Conservation (phyloP, 805 yeast genomes). For the Maudiozyma barnettii region DNA sequence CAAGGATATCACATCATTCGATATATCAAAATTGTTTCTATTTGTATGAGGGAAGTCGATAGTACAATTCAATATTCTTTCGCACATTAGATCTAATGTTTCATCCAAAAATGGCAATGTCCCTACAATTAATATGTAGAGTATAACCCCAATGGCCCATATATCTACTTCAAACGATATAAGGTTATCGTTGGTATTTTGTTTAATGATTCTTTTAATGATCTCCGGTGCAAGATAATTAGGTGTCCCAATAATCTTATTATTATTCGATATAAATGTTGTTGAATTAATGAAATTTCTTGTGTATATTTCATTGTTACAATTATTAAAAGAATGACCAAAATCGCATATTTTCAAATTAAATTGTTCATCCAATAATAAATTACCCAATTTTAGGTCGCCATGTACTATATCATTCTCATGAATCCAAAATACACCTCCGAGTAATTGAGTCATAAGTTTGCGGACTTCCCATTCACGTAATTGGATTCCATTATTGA, state of each 20-base stretch:
- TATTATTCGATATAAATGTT: background rate
- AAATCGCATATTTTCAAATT: slow-evolving; percentile 68
- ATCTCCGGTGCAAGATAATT: slow-evolving; percentile 97
- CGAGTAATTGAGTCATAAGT: slow-evolving; percentile 83
- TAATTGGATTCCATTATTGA: background rate
- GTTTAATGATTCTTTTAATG: slow-evolving; percentile 1
- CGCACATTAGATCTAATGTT: slow-evolving; percentile 65
- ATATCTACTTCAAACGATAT: slow-evolving; percentile 83
- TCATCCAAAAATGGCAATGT: slow-evolving; percentile 83
- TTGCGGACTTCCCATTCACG: slow-evolving; percentile 15
- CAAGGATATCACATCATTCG: slow-evolving; percentile 60
- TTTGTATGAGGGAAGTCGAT: slow-evolving; percentile 61
- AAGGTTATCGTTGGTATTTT: slow-evolving; percentile 63
- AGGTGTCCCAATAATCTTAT: slow-evolving; percentile 61
- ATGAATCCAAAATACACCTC: slow-evolving; percentile 87
- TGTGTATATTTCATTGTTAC: slow-evolving; percentile 34
- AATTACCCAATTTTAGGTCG: slow-evolving; percentile 8
- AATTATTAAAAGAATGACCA: slow-evolving; percentile 57
- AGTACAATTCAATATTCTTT: slow-evolving; percentile 75
- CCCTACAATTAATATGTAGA: slow-evolving; percentile 80
- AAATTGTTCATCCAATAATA: slow-evolving; percentile 79
- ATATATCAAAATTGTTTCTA: slow-evolving; percentile 36
- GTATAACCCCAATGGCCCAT: slow-evolving; percentile 94
- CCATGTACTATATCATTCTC: slow-evolving; percentile 41
- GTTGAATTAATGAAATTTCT: slow-evolving; percentile 59